phyloP scores from a whole-genome alignment of 169 alveolate species.

The Cystoisospora suis region DNA sequence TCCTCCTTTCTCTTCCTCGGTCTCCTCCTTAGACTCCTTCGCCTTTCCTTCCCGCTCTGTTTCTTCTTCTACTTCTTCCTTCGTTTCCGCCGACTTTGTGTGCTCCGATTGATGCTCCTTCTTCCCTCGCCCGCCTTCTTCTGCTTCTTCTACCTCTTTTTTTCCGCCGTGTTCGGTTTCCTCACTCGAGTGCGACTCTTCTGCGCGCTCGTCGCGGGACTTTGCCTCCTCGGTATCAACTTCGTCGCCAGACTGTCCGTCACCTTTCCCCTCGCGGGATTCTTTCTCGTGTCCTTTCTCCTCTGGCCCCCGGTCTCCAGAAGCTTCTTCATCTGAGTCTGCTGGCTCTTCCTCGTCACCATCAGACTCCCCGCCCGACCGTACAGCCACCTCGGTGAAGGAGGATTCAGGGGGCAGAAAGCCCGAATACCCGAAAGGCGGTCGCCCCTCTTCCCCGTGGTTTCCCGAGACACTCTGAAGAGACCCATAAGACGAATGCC shows the following conservation, averaged over 20 bases:
- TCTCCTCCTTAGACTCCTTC: not conserved
- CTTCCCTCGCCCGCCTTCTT: too few relatives aligned
- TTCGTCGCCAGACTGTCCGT: not conserved
- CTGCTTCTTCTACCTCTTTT: not conserved
- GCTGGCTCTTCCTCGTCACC: not conserved
- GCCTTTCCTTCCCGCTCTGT: not conserved
- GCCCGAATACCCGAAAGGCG: too few relatives aligned
- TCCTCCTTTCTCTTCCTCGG: not conserved
- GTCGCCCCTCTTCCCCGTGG: too few relatives aligned
- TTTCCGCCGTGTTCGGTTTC: not conserved
- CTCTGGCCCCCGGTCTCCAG: not conserved
- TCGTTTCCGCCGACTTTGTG: too few relatives aligned
- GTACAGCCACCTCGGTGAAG: too few relatives aligned
- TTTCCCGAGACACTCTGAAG: too few relatives aligned
- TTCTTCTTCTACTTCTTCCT: not conserved
- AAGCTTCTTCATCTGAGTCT: not conserved
- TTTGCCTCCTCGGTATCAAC: not conserved
- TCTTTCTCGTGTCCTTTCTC: not conserved
- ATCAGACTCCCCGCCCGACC: not conserved
- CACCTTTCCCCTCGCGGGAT: not conserved
- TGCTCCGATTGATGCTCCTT: too few relatives aligned
- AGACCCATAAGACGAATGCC: too few relatives aligned
- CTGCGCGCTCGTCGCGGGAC: not conserved
- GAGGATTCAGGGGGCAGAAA: too few relatives aligned
- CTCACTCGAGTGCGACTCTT: not conserved